phyloP scores from a whole-genome alignment of 1,284 basidiomycete species.

The Apiotrichum gracile region DNA sequence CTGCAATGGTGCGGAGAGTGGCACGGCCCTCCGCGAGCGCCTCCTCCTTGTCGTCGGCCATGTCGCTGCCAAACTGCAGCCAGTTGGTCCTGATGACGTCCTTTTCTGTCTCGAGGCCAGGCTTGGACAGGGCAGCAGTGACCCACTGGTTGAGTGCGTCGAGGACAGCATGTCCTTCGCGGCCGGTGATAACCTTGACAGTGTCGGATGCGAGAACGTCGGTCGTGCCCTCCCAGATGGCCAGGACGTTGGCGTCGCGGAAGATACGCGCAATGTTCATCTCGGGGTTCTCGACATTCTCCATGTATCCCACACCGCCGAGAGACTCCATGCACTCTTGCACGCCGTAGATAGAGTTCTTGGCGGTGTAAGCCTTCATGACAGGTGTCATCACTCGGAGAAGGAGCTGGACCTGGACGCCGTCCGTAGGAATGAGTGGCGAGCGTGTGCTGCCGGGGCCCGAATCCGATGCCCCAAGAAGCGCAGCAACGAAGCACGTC shows the following conservation, averaged over 20 bases:
- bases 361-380: conserved; percentile 65
- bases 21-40: conserved; percentile 6
- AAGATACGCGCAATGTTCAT: conserved; percentile 44
- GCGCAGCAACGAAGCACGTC: conserved; percentile 54
- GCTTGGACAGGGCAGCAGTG: not conserved
- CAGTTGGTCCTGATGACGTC: not conserved
- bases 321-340: conserved; percentile 68
- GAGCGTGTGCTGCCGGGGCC: conserved; percentile 45
- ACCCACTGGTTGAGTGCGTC: conserved; percentile 8
- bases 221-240: conserved; percentile 72
- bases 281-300: conserved; percentile 60
- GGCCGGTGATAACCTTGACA: conserved; percentile 14
- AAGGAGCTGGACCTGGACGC: conserved; percentile 52
- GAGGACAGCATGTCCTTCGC: not conserved
- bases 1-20: conserved; percentile 3
- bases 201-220: conserved; percentile 17
- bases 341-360: conserved; percentile 59
- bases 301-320: conserved; percentile 77
- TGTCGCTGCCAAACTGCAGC: too few species aligned
- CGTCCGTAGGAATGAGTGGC: not conserved
- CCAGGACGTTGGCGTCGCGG: conserved; percentile 65
- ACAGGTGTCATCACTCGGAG: conserved; percentile 65
- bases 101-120: not conserved
- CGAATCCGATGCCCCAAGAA: conserved; percentile 62
- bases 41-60: conserved; percentile 10